A percentile compares a stretch with the other conserved stretches of the same genome.
Evolutionary conservation across 2,329 filamentous ascomycete genomes (phyloP).

Genomic region (Diaporthe caulivora): DNA sequence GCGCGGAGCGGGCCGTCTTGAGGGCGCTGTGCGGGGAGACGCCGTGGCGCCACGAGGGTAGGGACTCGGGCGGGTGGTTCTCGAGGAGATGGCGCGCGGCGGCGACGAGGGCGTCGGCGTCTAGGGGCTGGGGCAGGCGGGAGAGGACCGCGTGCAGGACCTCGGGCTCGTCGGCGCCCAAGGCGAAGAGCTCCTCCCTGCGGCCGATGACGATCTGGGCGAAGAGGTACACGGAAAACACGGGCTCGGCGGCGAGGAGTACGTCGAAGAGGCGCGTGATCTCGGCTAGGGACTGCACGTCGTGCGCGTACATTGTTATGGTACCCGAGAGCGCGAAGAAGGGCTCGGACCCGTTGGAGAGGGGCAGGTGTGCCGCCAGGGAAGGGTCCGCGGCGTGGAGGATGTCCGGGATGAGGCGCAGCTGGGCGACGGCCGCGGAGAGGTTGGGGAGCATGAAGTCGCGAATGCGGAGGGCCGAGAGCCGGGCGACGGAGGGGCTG

Average conservation of each 20-base stretch:
- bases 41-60: constrained; percentile 73
- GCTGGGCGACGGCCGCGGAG: constrained; percentile 82
- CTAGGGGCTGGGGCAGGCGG: constrained; percentile 84
- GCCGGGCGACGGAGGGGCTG: constrained; percentile 76
- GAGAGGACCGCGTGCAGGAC: constrained; percentile 92
- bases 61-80: constrained; percentile 76
- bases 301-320: constrained; percentile 95
- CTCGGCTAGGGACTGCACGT: constrained; percentile 89
- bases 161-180: constrained; percentile 86
- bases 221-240: constrained; percentile 91
- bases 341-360: constrained; percentile 70
- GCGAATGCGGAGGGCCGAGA: constrained; percentile 90
- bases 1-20: constrained; percentile 78
- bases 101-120: constrained; percentile 82
- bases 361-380: constrained; percentile 81
- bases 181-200: constrained; percentile 85
- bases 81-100: constrained; percentile 74
- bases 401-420: constrained; percentile 88
- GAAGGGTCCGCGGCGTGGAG: constrained; percentile 78
- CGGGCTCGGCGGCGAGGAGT: constrained; percentile 87
- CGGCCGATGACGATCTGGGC: constrained; percentile 87
- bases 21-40: constrained; percentile 85
- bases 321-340: constrained; percentile 96
- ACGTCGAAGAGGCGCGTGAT: constrained; percentile 95
- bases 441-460: constrained; percentile 98